Conservation (phyloP, 768 basidiomycete species). For the Mrakia hoshinonis region DNA sequence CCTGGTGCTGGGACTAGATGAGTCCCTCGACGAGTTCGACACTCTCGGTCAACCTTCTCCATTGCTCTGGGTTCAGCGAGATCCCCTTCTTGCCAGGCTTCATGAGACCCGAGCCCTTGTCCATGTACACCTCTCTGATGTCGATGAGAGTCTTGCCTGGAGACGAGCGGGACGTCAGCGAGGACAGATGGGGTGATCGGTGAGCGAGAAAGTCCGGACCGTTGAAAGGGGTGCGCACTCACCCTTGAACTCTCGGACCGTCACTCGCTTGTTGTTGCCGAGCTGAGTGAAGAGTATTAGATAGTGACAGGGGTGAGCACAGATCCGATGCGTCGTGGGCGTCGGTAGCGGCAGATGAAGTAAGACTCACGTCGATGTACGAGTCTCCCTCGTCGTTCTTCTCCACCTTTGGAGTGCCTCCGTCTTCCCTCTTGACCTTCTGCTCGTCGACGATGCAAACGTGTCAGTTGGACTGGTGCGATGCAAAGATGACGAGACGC, state of each 20-base stretch:
- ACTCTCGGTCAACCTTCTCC: neutral
- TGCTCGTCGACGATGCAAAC: neutral
- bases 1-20: neutral
- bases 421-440: neutral
- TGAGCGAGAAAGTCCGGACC: too few relatives aligned
- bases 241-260: neutral
- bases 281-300: neutral
- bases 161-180: too few relatives aligned
- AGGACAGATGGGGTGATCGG: too few relatives aligned
- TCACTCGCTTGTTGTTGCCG: neutral
- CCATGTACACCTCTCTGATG: slow-evolving; percentile 3
- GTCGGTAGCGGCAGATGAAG: neutral
- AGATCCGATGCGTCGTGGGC: too few relatives aligned
- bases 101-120: neutral
- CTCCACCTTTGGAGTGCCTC: neutral
- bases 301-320: neutral
- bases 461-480: neutral
- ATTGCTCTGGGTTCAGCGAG: neutral
- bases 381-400: neutral
- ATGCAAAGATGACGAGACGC: neutral
- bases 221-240: too few relatives aligned
- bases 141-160: neutral
- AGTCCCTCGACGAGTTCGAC: neutral
- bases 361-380: neutral
- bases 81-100: slow-evolving; percentile 13